Percentiles rank a stretch among this genome's conserved stretches.
Evolutionary conservation across 306 rosid species (phyloP).

Genomic region (Ammopiptanthus mongolicus): DNA sequence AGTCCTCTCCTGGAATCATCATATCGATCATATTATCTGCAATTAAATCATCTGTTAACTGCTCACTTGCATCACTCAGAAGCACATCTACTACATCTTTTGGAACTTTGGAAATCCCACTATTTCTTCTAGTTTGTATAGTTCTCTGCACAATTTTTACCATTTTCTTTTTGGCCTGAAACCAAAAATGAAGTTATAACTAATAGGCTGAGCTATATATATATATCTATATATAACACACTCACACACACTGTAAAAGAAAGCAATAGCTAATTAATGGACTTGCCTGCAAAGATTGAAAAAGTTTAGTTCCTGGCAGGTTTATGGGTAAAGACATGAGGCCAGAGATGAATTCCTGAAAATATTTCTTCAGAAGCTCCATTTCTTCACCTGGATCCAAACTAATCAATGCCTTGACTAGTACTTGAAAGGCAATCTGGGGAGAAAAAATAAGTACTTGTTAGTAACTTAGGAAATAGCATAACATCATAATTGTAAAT

Average conservation of each 20-base stretch:
- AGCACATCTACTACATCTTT: constrained; percentile 84
- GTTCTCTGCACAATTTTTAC: constrained; percentile 55
- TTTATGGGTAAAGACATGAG: constrained; percentile 87
- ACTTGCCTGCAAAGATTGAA: constrained; percentile 81
- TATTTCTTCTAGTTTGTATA: constrained; percentile 49
- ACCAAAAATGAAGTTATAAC: constrained; percentile 8
- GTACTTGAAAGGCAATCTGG: constrained; percentile 90
- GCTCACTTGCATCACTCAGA: constrained; percentile 67
- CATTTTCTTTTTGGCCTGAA: constrained; percentile 96
- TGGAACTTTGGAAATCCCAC: constrained; percentile 39
- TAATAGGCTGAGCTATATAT: not conserved
- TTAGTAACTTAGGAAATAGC: constrained; percentile 36
- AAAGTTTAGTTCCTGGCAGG: constrained; percentile 79
- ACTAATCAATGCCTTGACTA: constrained; percentile 79
- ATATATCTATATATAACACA: not conserved
- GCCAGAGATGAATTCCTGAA: constrained; percentile 87
- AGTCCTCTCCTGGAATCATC: constrained; percentile 99
- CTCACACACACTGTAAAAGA: not conserved
- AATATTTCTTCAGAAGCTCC: constrained; percentile 72
- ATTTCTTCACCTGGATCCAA: constrained; percentile 77
- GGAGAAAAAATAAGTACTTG: constrained; percentile 29
- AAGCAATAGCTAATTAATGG: not conserved
- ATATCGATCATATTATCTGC: constrained; percentile 92
- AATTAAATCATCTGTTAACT: constrained; percentile 68
- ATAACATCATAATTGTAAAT: constrained; percentile 31